Base-by-base conservation (phyloP, 306 rosid species). In the Citrullus colocynthis region DNA sequence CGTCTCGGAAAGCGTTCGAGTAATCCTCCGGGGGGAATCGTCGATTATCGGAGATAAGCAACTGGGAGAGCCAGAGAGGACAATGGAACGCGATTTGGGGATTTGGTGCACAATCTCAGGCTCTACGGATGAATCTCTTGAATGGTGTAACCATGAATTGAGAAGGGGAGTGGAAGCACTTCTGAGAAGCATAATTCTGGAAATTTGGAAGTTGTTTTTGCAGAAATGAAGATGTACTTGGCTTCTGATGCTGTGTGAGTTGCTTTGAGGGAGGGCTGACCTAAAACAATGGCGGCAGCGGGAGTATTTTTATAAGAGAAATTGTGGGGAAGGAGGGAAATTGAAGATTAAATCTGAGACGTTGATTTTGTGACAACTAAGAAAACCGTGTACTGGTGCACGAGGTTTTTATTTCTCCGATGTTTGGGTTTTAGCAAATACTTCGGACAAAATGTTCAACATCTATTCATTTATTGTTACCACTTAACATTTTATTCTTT, bases 161-260 rank as follows among this genome's bases (percentile, higher is more conserved):
- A 89, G 85, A 37, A 85, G 39, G 65, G 93, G 88, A 32, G 89
- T 82, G 6, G 93, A 89, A 6, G 88, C 82, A 71, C 87, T 89
- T 82, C 91, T 84, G 2, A 89, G 84, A 70, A 89, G 79, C 93
- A 89, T 87, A 11, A 17, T 52, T 51, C 16, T 16, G 39, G 24
- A 45, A 70, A 4, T 21, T 4, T 2, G 9, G 48, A 64, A 6
- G 4, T 16, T 59, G 36, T 1, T 10, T 8, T 17, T 37, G 6
- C 28, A 36, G 42, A 34, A 14, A 62, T 7, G 36, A 30, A 56
- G 30, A 21, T 30, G n/a, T 63, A 34, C 11, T 64, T 42, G 9
- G 13, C 7, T 17, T 18, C 2, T 37, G 15, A 12, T 37, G 49
- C 9, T 41, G 17, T 6, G 36, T 69, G 6, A 12, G 42, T 28